Conservation (phyloP, 2,329 filamentous ascomycete species). For the Neopestalotiopsis clavispora region DNA sequence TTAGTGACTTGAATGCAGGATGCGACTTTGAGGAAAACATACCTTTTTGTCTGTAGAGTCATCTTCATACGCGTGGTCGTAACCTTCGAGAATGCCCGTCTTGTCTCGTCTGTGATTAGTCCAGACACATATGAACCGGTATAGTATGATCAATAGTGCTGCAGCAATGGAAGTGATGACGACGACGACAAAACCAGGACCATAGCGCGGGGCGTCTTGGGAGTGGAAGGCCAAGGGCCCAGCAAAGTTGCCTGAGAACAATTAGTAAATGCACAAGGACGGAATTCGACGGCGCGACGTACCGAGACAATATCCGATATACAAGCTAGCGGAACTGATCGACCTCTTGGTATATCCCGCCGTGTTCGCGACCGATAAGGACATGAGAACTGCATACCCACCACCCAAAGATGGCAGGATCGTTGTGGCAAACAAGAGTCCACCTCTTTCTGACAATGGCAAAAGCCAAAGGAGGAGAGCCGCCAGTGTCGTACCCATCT, state of each 20-base stretch:
- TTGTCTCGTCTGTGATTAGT: neutral
- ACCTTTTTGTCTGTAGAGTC: constrained; percentile 10
- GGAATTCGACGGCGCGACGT: neutral
- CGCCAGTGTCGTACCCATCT: constrained; percentile 46
- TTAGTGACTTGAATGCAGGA: neutral
- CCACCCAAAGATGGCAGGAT: constrained; percentile 50
- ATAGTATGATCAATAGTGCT: neutral
- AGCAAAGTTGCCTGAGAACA: neutral
- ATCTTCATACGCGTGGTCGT: constrained; percentile 10
- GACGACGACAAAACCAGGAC: constrained; percentile 4
- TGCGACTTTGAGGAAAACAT: neutral
- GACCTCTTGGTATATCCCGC: constrained; percentile 10
- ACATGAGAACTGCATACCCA: constrained; percentile 56
- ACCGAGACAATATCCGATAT: constrained; percentile 13
- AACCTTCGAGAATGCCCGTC: constrained; percentile 7
- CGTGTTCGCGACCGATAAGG: constrained; percentile 50
- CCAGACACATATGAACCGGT: constrained; percentile 2
- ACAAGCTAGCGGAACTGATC: neutral
- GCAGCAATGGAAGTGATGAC: constrained; percentile 8
- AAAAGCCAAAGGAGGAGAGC: constrained; percentile 49
- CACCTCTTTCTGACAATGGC: constrained; percentile 45
- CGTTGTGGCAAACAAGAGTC: constrained; percentile 51
- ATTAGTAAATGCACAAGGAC: neutral
- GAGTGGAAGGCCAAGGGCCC: constrained; percentile 4
- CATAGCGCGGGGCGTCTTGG: constrained; percentile 6